Base-by-base conservation (phyloP, 768 basidiomycete genomes). In the Strobilomyces dryophilus region DNA sequence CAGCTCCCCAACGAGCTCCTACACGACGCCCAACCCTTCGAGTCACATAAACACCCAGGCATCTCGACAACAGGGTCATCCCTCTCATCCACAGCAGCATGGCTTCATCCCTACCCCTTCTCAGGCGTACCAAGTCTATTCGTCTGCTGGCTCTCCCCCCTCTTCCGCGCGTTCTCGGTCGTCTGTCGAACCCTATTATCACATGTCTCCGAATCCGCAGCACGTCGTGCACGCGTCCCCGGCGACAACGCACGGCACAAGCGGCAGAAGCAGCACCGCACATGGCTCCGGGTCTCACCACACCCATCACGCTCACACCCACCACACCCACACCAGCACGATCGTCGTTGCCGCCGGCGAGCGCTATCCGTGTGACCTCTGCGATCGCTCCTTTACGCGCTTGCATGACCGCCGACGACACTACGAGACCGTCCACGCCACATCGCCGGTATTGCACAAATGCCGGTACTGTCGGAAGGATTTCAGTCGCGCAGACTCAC, bases 351-450 rank as follows among this genome's bases (percentile, higher is more conserved):
- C 67, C 6, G 53, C 68, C 8, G 78, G 77, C 45, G 87, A 89
- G 63, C 81, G 86, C 36, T 87, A 78, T 72, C 75, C 78, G 51
- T 91, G 89, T 71, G 81, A 85, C 52, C 78, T 80, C 58, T 91
- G 89, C 67, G 83, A 83, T 48, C 85, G 86, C 69, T 85, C 87
- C 24, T 91, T 91, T 67, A 88, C 87, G 32, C 81, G 89, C 56
- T 78, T 84, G 53, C 87, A 90, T 69, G 89, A 92, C 70, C 80
- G 86, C 58, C 88, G 90, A 71, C 80, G 89, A 56, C 89, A 92
- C 70, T 80, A 81, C 59, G 87, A 89, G 69, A 87, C 84, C 15
- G 84, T 88, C 61, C 88, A 90, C 61, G 76, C 82, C 41, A 65
- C 82, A 34, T 75, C 77, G 14, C 84, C 86, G 20, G 76, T 82